A percentile compares a stretch with the other conserved stretches of the same genome.
These are phyloP conservation scores for Fusarium sp. DNA, from an alignment of 2,329 filamentous ascomycete genomes.

Conservation along the genomic window DNA sequence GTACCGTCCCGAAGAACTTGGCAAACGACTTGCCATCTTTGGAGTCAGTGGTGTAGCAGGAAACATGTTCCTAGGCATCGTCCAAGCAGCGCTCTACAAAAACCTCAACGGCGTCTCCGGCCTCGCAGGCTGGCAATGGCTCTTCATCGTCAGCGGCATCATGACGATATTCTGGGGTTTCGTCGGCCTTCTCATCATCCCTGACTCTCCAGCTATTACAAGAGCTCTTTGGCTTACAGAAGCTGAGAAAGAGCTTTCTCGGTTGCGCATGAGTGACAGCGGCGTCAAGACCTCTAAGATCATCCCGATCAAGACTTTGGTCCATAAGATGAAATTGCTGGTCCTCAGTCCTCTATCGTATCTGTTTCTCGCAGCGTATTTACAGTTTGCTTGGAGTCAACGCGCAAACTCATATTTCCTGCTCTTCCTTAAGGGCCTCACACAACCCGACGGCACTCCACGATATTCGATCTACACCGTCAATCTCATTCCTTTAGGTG, in stretches of 20 bases:
- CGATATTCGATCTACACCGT: constrained; percentile 56
- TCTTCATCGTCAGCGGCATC: constrained; percentile 35
- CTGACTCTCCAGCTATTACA: constrained; percentile 38
- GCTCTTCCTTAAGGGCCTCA: constrained; percentile 49
- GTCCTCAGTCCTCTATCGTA: constrained; percentile 37
- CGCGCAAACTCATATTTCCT: constrained; percentile 53
- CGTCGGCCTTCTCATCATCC: constrained; percentile 33
- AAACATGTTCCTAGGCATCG: constrained; percentile 42
- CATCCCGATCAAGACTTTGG: constrained; percentile 30
- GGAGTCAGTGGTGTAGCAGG: constrained; percentile 41
- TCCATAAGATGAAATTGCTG: constrained; percentile 33
- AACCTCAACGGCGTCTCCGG: constrained; percentile 38
- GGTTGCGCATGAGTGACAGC: constrained; percentile 30
- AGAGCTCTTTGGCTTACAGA: constrained; percentile 29
- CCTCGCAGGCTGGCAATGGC: constrained; percentile 41
- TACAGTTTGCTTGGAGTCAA: constrained; percentile 50
- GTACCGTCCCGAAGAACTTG: constrained; percentile 38
- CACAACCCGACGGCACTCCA: constrained; percentile 20
- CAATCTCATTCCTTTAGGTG: constrained; percentile 61
- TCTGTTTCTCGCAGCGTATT: constrained; percentile 50
- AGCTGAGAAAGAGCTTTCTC: constrained; percentile 23
- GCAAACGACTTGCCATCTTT: constrained; percentile 40
- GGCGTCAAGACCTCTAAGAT: constrained; percentile 35
- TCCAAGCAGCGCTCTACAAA: constrained; percentile 36
- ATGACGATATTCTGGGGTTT: constrained; percentile 42